A percentile compares a stretch with the other conserved stretches of the same genome.
These are phyloP conservation scores for Cryptococcus sp. DNA, from an alignment of 1,284 basidiomycete species.

Conservation along the genomic window DNA sequence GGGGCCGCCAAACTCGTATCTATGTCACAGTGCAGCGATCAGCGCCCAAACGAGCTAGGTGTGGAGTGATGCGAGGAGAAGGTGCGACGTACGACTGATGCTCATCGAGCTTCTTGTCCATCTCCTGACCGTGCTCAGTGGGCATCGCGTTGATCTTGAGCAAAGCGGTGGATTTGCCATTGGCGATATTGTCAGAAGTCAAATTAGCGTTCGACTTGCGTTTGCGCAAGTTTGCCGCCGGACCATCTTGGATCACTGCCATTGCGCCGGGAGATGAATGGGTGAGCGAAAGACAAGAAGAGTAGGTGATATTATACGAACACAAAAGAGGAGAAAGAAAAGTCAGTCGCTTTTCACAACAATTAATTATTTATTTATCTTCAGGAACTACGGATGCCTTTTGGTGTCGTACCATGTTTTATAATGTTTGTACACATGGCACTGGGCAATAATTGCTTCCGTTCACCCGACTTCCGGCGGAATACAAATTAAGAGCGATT, in stretches of 20 bases:
- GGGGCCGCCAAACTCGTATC: conserved; percentile 96
- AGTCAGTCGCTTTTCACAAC: too few relatives aligned
- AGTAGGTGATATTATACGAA: too few relatives aligned
- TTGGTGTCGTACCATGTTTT: too few relatives aligned
- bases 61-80: background rate
- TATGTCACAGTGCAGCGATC: conserved; percentile 39
- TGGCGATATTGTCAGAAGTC: conserved; percentile 28
- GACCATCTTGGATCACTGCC: background rate
- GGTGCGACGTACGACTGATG: conserved; percentile 66
- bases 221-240: conserved; percentile 1
- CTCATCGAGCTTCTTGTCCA: conserved; percentile 71
- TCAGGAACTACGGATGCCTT: too few relatives aligned
- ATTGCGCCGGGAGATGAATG: background rate
- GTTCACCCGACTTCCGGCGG: too few relatives aligned
- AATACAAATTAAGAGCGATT: too few relatives aligned
- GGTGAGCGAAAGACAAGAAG: too few relatives aligned
- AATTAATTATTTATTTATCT: too few relatives aligned
- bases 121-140: conserved; percentile 67
- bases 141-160: conserved; percentile 38
- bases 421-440: too few relatives aligned
- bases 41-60: background rate
- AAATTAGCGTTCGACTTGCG: conserved; percentile 5
- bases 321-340: too few relatives aligned
- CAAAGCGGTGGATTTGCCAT: conserved; percentile 29
- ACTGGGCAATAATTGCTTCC: too few relatives aligned